Conservation (phyloP, 148 eudicot genomes). For the Bassia scoparia region DNA sequence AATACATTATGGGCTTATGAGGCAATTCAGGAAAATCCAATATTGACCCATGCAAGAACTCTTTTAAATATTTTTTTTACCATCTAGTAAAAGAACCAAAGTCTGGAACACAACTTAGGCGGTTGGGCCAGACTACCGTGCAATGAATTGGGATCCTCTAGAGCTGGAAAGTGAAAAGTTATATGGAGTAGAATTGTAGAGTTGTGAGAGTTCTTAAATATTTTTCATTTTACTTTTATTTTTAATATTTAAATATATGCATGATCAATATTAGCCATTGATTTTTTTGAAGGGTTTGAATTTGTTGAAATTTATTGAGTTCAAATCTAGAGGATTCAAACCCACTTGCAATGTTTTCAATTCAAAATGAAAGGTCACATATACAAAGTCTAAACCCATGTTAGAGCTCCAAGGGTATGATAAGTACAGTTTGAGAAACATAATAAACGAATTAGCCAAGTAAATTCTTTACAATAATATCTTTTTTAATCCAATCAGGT, state of each 20-base stretch:
- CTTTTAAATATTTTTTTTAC: not conserved
- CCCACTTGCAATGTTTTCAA: not conserved
- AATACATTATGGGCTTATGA: not conserved
- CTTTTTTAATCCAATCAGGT: not conserved
- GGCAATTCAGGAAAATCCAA: not conserved
- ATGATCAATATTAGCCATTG: no score
- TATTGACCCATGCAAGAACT: not conserved
- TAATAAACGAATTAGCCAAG: not conserved
- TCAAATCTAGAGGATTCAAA: no score
- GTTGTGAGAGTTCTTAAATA: no score
- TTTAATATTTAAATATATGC: no score
- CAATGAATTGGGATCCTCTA: no score
- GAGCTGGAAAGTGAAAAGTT: no score
- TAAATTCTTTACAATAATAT: not conserved
- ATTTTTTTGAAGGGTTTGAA: no score
- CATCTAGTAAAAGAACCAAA: not conserved
- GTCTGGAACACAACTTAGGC: not conserved
- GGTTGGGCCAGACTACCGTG: not conserved
- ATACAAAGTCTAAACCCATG: not conserved
- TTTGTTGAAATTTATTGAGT: no score
- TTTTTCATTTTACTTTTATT: no score
- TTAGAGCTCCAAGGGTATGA: not conserved
- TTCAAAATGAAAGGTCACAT: not conserved
- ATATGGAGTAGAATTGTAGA: no score
- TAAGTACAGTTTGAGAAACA: not conserved